phyloP scores from a whole-genome alignment of 495 filamentous ascomycete species.

The Neurospora sp. region DNA sequence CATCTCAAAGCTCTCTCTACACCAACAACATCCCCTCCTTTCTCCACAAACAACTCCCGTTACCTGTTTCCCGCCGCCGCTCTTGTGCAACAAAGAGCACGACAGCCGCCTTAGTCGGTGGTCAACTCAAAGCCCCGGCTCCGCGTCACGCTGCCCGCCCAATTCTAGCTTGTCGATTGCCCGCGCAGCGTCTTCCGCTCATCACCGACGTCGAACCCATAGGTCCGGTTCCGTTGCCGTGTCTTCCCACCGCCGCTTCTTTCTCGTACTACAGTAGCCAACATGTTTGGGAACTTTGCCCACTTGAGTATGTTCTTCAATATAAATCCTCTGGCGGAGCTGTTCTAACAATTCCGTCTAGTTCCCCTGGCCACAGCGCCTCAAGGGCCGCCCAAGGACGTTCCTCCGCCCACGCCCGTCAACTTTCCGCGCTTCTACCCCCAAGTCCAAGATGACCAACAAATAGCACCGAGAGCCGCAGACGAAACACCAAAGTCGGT shows the following conservation, averaged over 20 bases:
- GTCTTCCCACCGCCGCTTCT: neutral
- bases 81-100: neutral
- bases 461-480: neutral
- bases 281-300: constrained; percentile 26
- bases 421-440: constrained; percentile 38
- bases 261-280: neutral
- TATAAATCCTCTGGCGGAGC: neutral
- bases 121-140: neutral
- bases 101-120: neutral
- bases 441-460: constrained; percentile 12
- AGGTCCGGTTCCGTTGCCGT: neutral
- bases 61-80: neutral
- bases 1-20: neutral
- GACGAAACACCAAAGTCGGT: constrained; percentile 21
- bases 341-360: constrained; percentile 20
- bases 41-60: neutral
- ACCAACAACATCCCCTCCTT: neutral
- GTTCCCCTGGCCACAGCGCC: constrained; percentile 20
- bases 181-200: neutral
- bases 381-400: constrained; percentile 30
- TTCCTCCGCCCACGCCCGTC: constrained; percentile 44
- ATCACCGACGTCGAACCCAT: neutral
- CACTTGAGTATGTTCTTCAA: constrained; percentile 23
- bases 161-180: neutral
- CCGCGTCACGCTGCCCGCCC: neutral